phyloP scores from a whole-genome alignment of 805 yeast species.

The Scheffersomyces spartinae region DNA sequence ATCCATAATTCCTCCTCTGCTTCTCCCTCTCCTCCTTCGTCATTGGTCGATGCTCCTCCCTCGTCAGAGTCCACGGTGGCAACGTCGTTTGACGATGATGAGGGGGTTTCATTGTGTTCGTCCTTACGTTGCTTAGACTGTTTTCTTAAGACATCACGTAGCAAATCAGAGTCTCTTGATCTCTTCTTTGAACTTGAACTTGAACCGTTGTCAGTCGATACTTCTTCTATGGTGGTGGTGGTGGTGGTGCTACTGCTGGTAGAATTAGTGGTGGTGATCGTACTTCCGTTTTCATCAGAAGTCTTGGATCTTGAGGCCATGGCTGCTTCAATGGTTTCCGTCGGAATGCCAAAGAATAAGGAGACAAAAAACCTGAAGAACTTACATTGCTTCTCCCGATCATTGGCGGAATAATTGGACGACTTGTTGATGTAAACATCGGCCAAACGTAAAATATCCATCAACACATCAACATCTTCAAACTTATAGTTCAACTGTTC shows the following conservation, averaged over 20 bases:
- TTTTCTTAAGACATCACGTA: conserved; percentile 50
- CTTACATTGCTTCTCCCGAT: conserved; percentile 63
- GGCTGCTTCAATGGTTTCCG: conserved; percentile 34
- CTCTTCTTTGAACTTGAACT: conserved; percentile 34
- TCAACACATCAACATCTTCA: conserved; percentile 54
- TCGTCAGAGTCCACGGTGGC: conserved; percentile 11
- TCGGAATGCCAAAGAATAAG: conserved; percentile 55
- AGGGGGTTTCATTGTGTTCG: too few species aligned
- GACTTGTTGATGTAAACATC: conserved; percentile 55
- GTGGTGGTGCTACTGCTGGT: too few species aligned
- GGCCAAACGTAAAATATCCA: conserved; percentile 62
- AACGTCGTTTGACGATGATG: conserved; percentile 7
- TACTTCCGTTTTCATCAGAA: too few species aligned
- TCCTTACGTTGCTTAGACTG: too few species aligned
- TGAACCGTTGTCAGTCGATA: too few species aligned
- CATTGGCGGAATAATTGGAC: conserved; percentile 68
- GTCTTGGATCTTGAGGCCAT: conserved; percentile 13
- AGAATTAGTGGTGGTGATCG: too few species aligned
- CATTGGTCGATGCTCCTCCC: conserved; percentile 17
- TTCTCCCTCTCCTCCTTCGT: conserved; percentile 21
- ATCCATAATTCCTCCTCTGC: conserved; percentile 33
- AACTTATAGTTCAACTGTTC: conserved; percentile 55
- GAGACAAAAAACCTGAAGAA: conserved; percentile 63
- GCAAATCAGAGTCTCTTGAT: conserved; percentile 41
- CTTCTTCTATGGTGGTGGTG: too few species aligned